These are phyloP conservation scores for Fraxinus sp. DNA, from an alignment of 305 asterid species.

Conservation along the genomic window DNA sequence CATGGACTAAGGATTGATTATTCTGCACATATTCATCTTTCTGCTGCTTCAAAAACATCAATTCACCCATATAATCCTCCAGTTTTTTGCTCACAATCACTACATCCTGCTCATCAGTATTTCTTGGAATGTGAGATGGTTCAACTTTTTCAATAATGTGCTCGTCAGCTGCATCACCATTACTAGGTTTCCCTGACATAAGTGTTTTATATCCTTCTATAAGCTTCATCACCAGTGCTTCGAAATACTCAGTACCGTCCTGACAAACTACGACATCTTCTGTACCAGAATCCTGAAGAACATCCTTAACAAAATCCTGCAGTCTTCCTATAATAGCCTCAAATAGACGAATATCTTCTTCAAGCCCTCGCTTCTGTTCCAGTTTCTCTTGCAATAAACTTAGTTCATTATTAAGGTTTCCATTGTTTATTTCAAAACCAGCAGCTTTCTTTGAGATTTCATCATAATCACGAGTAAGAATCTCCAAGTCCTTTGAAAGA, in stretches of 20 bases:
- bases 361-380: constrained; percentile 51
- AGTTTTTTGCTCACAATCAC: constrained; percentile 47
- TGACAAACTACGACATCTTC: constrained; percentile 46
- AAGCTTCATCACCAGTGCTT: constrained; percentile 58
- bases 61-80: constrained; percentile 56
- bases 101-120: constrained; percentile 43
- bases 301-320: constrained; percentile 57
- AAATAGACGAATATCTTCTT: constrained; percentile 51
- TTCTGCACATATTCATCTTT: constrained; percentile 43
- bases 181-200: constrained; percentile 35
- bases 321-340: constrained; percentile 57
- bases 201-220: constrained; percentile 55
- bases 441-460: constrained; percentile 45
- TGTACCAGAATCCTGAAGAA: constrained; percentile 53
- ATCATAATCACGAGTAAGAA: constrained; percentile 46
- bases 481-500: constrained; percentile 55
- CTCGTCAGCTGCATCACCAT: constrained; percentile 40
- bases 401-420: constrained; percentile 56
- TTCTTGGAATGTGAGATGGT: constrained; percentile 37
- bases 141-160: constrained; percentile 37
- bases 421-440: constrained; percentile 40
- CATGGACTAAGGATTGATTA: constrained; percentile 56
- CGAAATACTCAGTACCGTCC: constrained; percentile 52
- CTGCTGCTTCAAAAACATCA: constrained; percentile 67
- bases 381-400: constrained; percentile 42